Evolutionary conservation across 2,329 filamentous ascomycete species (phyloP).

Genomic region (Penicillium sumatraense): DNA sequence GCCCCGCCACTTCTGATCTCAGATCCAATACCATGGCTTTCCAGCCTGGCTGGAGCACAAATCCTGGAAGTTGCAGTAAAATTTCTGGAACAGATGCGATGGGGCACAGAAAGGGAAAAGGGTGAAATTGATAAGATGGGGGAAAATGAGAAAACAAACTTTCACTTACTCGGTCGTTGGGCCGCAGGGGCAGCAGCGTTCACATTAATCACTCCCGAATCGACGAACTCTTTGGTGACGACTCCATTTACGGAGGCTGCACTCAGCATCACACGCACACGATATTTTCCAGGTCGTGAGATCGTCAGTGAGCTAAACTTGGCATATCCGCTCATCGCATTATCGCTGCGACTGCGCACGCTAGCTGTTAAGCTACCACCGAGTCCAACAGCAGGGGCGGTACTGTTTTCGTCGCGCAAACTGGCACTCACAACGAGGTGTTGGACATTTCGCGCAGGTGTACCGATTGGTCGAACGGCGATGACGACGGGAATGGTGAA

Average conservation of each 20-base stretch:
- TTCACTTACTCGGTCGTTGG: conserved; percentile 36
- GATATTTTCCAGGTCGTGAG: conserved; percentile 34
- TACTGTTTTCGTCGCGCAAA: conserved; percentile 33
- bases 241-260: conserved; percentile 34
- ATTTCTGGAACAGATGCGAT: too few relatives aligned
- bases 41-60: not conserved
- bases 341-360: conserved; percentile 36
- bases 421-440: conserved; percentile 35
- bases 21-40: not conserved
- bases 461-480: conserved; percentile 34
- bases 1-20: not conserved
- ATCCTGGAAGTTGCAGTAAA: too few relatives aligned
- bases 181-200: conserved; percentile 28
- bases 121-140: not conserved
- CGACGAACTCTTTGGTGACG: conserved; percentile 33
- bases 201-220: conserved; percentile 36
- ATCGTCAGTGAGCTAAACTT: conserved; percentile 34
- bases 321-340: conserved; percentile 36
- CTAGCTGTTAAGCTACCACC: conserved; percentile 36
- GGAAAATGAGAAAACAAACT: not conserved
- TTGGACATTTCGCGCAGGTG: conserved; percentile 26
- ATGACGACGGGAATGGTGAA: conserved; percentile 39
- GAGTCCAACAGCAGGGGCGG: conserved; percentile 24
- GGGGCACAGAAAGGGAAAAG: not conserved
- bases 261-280: conserved; percentile 37